These are phyloP conservation scores for barrel medic (Medicago truncatula) DNA, from an alignment of 306 rosid genomes.

Conservation along the genomic window MtrunA17r5.0-ANR NC_053046.1:16152001-16152500, in stretches of 20 bases:
- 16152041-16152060: slow-evolving; percentile 20
- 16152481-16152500: neutral
- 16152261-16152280: neutral
- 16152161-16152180: neutral
- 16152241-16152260: neutral
- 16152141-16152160: slow-evolving; percentile 6
- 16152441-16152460: neutral
- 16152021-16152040: slow-evolving; percentile 25
- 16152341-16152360: neutral
- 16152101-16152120: slow-evolving; percentile 14
- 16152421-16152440: neutral
- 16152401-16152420: neutral
- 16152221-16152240: neutral
- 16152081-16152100: neutral
- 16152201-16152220: neutral
- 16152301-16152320: neutral
- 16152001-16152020: slow-evolving; percentile 36
- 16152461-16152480: slow-evolving; percentile 16
- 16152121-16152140: slow-evolving; percentile 14
- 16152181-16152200: slow-evolving; percentile 17
- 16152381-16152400: neutral
- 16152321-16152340: slow-evolving; percentile 25
- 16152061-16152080: slow-evolving; percentile 22
- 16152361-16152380: slow-evolving; percentile 6
- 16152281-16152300: neutral